Evolutionary conservation across 331 rosid species (phyloP).

Genomic region (Acacia concinna): DNA sequence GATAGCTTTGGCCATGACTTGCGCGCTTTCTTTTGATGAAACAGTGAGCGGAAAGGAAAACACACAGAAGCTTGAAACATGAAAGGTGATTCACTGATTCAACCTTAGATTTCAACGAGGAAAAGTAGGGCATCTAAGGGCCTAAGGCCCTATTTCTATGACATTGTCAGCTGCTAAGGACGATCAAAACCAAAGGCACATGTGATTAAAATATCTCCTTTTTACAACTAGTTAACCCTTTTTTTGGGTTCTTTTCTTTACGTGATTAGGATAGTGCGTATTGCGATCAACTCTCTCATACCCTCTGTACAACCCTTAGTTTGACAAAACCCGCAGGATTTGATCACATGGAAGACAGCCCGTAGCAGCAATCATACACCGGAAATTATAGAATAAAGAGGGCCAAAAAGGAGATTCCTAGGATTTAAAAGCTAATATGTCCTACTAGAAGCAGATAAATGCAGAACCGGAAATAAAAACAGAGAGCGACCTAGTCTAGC

Average conservation of each 20-base stretch:
- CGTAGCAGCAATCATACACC: conserved; percentile 42
- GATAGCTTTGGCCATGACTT: not conserved
- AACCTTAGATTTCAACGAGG: conserved; percentile 35
- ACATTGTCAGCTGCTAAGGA: conserved; percentile 51
- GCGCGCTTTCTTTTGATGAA: conserved; percentile 17
- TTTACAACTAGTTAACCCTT: conserved; percentile 18
- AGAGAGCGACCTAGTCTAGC: conserved; percentile 17
- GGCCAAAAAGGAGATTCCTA: conserved; percentile 30
- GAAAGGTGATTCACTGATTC: conserved; percentile 5
- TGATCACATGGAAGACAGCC: conserved; percentile 49
- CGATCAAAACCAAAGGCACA: conserved; percentile 35
- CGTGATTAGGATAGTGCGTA: conserved; percentile 45
- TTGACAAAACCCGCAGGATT: conserved; percentile 22
- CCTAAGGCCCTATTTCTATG: conserved; percentile 52
- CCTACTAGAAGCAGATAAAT: conserved; percentile 30
- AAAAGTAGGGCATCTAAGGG: conserved; percentile 46
- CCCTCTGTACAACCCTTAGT: conserved; percentile 25
- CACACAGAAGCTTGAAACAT: not conserved
- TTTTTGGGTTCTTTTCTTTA: not conserved
- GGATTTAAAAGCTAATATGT: conserved; percentile 30
- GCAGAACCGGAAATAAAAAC: conserved; percentile 12
- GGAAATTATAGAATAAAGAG: conserved; percentile 6
- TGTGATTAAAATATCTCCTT: conserved; percentile 2
- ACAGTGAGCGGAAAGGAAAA: conserved; percentile 17
- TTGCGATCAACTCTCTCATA: conserved; percentile 43